Conservation (phyloP, 345 rosid species). For the Cardamine chenopodiifolia region DNA sequence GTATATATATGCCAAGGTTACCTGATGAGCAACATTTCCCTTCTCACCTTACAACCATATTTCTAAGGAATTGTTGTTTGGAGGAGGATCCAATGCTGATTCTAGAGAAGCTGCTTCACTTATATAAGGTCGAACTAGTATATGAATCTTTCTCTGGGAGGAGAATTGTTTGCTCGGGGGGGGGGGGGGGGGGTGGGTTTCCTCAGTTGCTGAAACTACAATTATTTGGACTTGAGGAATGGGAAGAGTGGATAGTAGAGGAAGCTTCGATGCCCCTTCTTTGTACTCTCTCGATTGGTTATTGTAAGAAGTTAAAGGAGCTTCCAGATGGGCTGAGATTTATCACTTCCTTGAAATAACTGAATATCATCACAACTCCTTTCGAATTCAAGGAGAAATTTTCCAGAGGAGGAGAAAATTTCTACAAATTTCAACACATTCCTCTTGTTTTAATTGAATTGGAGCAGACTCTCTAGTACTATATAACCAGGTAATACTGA, state of each 20-base stretch:
- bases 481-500: too few species aligned
- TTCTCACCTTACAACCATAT: constrained; percentile 36
- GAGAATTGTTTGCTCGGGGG: not conserved
- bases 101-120: constrained; percentile 43
- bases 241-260: constrained; percentile 26
- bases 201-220: not conserved
- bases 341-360: not conserved
- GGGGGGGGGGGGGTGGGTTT: not conserved
- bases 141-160: not conserved
- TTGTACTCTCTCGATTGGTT: constrained; percentile 28
- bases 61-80: constrained; percentile 27
- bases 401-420: not conserved
- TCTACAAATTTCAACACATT: not conserved
- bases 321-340: constrained; percentile 21
- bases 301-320: constrained; percentile 23
- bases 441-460: too few species aligned
- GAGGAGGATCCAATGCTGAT: constrained; percentile 46
- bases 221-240: rapidly evolving
- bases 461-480: too few species aligned
- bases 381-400: not conserved
- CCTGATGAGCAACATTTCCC: constrained; percentile 37
- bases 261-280: constrained; percentile 40
- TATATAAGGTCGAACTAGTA: too few species aligned
- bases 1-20: constrained; percentile 18
- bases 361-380: not conserved